A percentile compares a stretch with the other conserved stretches of the same genome.
Evolutionary conservation across 208 protist species (phyloP).

Genomic region (Strigomonas galati): DNA sequence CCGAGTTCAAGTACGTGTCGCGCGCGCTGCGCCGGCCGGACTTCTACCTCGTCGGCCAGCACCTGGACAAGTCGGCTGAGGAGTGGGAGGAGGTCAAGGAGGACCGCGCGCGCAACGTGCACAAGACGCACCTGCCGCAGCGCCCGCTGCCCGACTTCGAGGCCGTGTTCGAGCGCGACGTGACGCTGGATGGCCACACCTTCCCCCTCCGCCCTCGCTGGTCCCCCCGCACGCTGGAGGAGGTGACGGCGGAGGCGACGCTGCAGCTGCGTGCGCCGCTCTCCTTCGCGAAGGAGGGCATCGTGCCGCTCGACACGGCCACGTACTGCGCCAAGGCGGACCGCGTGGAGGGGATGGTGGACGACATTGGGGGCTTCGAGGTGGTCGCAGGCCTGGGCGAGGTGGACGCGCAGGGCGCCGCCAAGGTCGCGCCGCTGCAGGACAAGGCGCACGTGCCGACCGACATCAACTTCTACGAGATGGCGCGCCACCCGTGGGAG

Average conservation of each 20-base stretch:
- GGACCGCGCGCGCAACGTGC: constrained; percentile 51
- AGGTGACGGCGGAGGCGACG: constrained; percentile 50
- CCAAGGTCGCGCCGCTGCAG: constrained; percentile 41
- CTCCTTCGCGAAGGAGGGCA: constrained; percentile 56
- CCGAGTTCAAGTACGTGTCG: constrained; percentile 71
- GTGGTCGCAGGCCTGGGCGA: constrained; percentile 69
- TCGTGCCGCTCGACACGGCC: constrained; percentile 46
- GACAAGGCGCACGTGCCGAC: constrained; percentile 74
- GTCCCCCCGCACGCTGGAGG: constrained; percentile 70
- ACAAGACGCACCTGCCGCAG: constrained; percentile 56
- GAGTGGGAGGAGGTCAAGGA: constrained; percentile 60
- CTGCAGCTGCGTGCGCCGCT: constrained; percentile 41
- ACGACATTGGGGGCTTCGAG: constrained; percentile 81
- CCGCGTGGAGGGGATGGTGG: constrained; percentile 73
- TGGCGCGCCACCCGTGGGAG: constrained; percentile 90
- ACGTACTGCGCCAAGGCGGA: constrained; percentile 54
- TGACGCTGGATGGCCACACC: constrained; percentile 68
- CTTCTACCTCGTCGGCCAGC: constrained; percentile 78
- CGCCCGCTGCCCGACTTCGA: constrained; percentile 78
- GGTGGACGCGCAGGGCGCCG: constrained; percentile 41
- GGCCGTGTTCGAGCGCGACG: constrained; percentile 81
- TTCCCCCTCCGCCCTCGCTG: constrained; percentile 83
- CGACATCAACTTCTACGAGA: constrained; percentile 91
- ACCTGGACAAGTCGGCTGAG: constrained; percentile 64
- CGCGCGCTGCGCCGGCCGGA: constrained; percentile 69